Evolutionary conservation across 2,329 filamentous ascomycete genomes (phyloP).

Genomic region (Alternaria consortialis): DNA sequence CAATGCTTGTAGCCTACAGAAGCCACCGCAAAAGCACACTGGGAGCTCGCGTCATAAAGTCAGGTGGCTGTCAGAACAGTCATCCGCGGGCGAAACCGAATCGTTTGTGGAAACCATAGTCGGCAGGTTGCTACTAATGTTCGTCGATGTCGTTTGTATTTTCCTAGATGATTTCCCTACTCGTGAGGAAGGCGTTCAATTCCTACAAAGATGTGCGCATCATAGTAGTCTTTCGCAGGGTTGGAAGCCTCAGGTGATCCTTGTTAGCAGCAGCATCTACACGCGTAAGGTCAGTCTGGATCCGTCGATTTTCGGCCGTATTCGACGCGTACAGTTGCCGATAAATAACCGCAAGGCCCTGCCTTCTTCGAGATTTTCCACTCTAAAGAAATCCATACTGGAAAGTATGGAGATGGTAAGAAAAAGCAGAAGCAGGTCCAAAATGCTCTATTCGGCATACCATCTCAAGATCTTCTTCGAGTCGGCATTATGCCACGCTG

Average conservation of each 20-base stretch:
- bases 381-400: constrained; percentile 12
- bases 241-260: constrained; percentile 18
- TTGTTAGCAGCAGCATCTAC: constrained; percentile 15
- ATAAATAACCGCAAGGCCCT: constrained; percentile 1
- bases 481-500: constrained; percentile 10
- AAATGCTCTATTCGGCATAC: constrained; percentile 19
- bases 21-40: not conserved
- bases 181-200: constrained; percentile 11
- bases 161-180: constrained; percentile 24
- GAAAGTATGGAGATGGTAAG: constrained; percentile 16
- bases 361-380: constrained; percentile 5
- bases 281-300: not conserved
- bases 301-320: constrained; percentile 1
- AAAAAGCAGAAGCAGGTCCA: constrained; percentile 6
- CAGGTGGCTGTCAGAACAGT: constrained; percentile 8
- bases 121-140: constrained; percentile 17
- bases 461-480: constrained; percentile 21
- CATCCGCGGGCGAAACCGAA: not conserved
- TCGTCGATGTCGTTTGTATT: constrained; percentile 22
- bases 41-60: constrained; percentile 8
- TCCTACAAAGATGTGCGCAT: constrained; percentile 12
- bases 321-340: constrained; percentile 2
- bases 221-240: not conserved
- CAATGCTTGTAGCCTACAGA: constrained; percentile 8
- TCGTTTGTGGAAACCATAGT: constrained; percentile 16